Base-by-base conservation (phyloP, 169 alveolate species). In the Ichthyophthirius multifiliis region DNA sequence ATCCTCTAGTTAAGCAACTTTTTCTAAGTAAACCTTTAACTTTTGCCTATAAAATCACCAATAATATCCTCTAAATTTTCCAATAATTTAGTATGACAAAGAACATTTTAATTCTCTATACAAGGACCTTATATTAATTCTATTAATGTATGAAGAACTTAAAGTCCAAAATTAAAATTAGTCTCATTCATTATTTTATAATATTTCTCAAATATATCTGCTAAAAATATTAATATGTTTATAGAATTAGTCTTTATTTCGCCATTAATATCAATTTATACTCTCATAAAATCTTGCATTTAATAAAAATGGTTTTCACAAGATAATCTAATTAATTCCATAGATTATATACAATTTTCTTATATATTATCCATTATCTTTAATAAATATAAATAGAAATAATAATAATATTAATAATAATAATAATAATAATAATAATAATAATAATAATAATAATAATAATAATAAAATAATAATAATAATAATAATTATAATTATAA, bases 51-150 rank as follows among this genome's bases (percentile, higher is more conserved):
- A 12, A 67, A 67, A 4, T 39, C 39, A 6, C 35, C n/a, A 0
- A 67, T 39, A 12, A 67, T n/a, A 23, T 67, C 77, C 30, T 67
- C 77, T 6, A 67, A 16, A 39, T 67, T 41, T 20, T 67, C 77
- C 20, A 67, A 37, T n/a, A 67, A n/a, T 23, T 67, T 67, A 3
- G 77, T 67, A 7, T 67, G 62, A 30, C 90, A 87, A 20, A 92
- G 80, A 23, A 86, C 83, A 46, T 88, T 86, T 77, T 92, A 87
- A 46, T 92, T 92, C 31, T 75, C 83, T 43, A 76, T 78, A 85
- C 96, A 92, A 6, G 96, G 96, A 1, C 96, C 96, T 84, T 92
- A 86, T 18, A 92, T 65, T 16, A 87, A 78, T 65, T 92, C 94
- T 47, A 87, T 83, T 7, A 92, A 55, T 37, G 91, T 74, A 67